Evolutionary conservation across 73 alveolate species (phyloP), one percentile per base, ranked within the genome.

Genomic region (Loxodes magnus): DNA sequence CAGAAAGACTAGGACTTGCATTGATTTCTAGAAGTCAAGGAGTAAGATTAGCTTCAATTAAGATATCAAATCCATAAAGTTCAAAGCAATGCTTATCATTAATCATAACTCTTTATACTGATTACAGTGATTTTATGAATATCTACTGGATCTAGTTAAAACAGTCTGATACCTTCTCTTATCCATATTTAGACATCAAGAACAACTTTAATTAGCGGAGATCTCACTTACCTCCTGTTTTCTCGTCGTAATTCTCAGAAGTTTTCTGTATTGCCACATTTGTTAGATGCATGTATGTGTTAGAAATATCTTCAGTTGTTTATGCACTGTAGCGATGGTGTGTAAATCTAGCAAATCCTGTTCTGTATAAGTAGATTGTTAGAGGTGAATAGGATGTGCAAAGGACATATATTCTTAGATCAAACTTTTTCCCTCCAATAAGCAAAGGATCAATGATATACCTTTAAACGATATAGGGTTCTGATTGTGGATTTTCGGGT

Each of bases 31-130:
- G 59, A 3, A 96, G 83, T 98, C 99, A 96, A 2, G 99, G 99
- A 62, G 92, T 94, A 56, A 91, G 78, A 51, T 96, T 80, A 5
- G 87, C 88, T 63, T 96, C 99, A 29, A 96, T 74, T 46, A 96
- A 82, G 42, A 96, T 73, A 77, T 96, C 99, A 56, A 81, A 96
- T 4, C 98, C 98, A 77, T 94, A 96, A 76, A 94, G 69, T 66
- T 96, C 99, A 55, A 96, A 96, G 53, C 99, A 96, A 73, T 94
- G 99, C 77, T 94, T 96, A 82, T 96, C 99, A 66, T 96, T 96
- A 33, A 96, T 93, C 52, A 96, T 96, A 19, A 87, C 90, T 67
- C 83, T 86, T 68, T 76, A 67, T 7, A 89, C 98, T 2, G 98
- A 92, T 54, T 79, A 67, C 19, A 87, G 74, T 26, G 94, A 61